These are phyloP conservation scores for Cynara cardunculus DNA, from an alignment of 129 eudicot genomes.

Conservation along the genomic window DNA sequence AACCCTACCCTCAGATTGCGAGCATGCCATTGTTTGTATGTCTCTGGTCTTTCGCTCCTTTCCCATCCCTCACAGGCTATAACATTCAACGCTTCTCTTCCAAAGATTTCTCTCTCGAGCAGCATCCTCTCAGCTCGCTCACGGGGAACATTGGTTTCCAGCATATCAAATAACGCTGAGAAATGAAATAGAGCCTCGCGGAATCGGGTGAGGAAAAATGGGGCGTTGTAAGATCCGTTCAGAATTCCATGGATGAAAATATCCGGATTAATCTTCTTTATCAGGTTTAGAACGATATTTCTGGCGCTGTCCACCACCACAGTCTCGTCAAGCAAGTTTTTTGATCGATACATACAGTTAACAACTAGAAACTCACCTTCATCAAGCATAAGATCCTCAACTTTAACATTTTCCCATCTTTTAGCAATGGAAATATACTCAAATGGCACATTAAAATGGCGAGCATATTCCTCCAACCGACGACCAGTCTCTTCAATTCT, in stretches of 20 bases:
- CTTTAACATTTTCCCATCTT: constrained; percentile 66
- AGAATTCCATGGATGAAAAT: constrained; percentile 67
- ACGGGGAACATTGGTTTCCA: constrained; percentile 60
- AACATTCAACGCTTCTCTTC: constrained; percentile 74
- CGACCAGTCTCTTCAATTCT: constrained; percentile 73
- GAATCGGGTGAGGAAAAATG: constrained; percentile 80
- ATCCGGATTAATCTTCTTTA: constrained; percentile 58
- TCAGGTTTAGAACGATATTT: constrained; percentile 48
- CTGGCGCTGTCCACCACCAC: constrained; percentile 62
- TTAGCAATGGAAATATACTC: constrained; percentile 67
- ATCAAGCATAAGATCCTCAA: constrained; percentile 61
- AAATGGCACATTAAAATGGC: constrained; percentile 51
- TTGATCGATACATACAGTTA: constrained; percentile 57
- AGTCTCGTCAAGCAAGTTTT: constrained; percentile 76
- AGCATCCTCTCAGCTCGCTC: constrained; percentile 63
- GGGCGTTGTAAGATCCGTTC: constrained; percentile 76
- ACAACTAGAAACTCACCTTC: constrained; percentile 59
- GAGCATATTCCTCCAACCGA: constrained; percentile 56
- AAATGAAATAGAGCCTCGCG: constrained; percentile 81
- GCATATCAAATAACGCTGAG: constrained; percentile 80
- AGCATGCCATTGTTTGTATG: constrained; percentile 92
- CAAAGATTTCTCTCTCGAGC: constrained; percentile 68
- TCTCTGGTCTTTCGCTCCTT: constrained; percentile 77
- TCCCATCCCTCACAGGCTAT: constrained; percentile 93
- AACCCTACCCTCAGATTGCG: constrained; percentile 70